Percentiles rank a stretch among this genome's conserved stretches.
These are phyloP conservation scores for Biancaea sappan DNA, from an alignment of 306 rosid species.

Conservation along the genomic window DNA sequence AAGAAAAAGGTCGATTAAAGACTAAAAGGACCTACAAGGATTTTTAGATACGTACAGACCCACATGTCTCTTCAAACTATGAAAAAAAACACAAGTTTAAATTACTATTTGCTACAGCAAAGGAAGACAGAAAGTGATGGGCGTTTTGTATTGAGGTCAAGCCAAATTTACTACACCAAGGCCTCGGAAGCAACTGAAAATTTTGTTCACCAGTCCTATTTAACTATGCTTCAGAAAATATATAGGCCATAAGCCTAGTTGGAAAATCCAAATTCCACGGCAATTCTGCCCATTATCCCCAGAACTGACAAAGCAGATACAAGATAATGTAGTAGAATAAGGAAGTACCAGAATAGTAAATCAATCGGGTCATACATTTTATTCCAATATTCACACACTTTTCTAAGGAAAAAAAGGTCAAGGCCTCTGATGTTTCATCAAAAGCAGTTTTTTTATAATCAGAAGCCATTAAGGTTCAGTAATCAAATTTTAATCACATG, in stretches of 20 bases:
- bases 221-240: neutral
- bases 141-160: neutral
- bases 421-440: neutral
- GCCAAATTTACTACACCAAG: neutral
- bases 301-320: neutral
- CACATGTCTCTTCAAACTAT: neutral
- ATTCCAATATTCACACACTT: neutral
- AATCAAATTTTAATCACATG: conserved; percentile 54
- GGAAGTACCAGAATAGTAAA: neutral
- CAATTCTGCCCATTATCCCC: neutral
- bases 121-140: neutral
- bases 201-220: neutral
- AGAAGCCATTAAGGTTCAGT: neutral
- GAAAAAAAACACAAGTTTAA: neutral
- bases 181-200: neutral
- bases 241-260: neutral
- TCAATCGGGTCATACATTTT: neutral
- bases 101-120: neutral
- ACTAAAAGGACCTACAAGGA: neutral
- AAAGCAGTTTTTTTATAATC: neutral
- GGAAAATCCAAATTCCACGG: neutral
- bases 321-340: neutral
- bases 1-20: neutral
- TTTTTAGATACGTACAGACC: neutral
- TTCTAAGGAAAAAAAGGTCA: neutral